Percentiles rank a stretch among this genome's conserved stretches.
Evolutionary conservation across 2,329 filamentous ascomycete species (phyloP).

Genomic region (Calonectria leucothoes): DNA sequence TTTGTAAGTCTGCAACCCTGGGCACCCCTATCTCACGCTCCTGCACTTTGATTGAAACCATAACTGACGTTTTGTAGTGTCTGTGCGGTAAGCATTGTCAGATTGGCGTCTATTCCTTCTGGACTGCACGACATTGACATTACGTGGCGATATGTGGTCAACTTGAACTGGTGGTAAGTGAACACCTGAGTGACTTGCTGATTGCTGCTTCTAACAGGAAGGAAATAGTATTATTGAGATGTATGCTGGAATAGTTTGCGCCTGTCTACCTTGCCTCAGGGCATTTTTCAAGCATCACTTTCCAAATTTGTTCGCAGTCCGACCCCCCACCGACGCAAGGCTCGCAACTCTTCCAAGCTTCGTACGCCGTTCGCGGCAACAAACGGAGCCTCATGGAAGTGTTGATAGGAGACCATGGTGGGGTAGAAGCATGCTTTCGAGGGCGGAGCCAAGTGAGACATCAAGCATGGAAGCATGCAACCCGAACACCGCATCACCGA

Average conservation of each 20-base stretch:
- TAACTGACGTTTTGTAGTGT: background rate
- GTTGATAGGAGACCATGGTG: background rate
- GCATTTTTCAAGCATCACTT: conserved; percentile 9
- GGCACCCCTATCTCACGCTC: background rate
- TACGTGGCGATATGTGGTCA: conserved; percentile 7
- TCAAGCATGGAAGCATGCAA: background rate
- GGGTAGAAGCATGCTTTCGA: background rate
- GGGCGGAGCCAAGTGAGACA: background rate
- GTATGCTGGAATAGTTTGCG: conserved; percentile 4
- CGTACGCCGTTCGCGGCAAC: background rate
- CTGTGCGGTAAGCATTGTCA: background rate
- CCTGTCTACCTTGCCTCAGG: conserved; percentile 2
- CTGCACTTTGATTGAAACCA: background rate
- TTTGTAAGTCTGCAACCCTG: background rate
- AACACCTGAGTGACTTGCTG: background rate
- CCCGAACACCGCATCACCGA: background rate
- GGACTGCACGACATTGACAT: background rate
- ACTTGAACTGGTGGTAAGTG: conserved; percentile 7
- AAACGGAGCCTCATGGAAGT: background rate
- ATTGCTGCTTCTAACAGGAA: background rate
- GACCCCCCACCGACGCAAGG: background rate
- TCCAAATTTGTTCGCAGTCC: background rate
- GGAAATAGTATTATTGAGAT: background rate
- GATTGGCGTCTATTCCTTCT: conserved; percentile 8
- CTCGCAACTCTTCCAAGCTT: conserved; percentile 5